A percentile compares a stretch with the other conserved stretches of the same genome.
Conservation (phyloP, 2,329 filamentous ascomycete genomes). For the Penicillium sp. region DNA sequence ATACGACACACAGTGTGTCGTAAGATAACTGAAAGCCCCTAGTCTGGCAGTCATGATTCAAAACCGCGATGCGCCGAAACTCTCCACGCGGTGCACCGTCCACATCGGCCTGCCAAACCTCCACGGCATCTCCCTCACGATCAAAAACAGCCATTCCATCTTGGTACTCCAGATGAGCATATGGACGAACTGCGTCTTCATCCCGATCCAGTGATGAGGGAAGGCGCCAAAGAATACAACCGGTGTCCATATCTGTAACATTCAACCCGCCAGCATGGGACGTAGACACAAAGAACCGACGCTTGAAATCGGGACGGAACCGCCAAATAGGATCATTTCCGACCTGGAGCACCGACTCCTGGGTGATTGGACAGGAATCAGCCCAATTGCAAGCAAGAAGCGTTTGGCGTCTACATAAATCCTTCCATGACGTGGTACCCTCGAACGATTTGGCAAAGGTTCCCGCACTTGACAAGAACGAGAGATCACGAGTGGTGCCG, state of each 20-base stretch:
- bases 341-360: slow-evolving; percentile 44
- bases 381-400: slow-evolving; percentile 44
- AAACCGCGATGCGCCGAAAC: slow-evolving; percentile 42
- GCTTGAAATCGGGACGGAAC: slow-evolving; percentile 49
- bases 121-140: slow-evolving; percentile 45
- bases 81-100: slow-evolving; percentile 38
- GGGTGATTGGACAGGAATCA: slow-evolving; percentile 31
- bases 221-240: slow-evolving; percentile 41
- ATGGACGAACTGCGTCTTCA: slow-evolving; percentile 39
- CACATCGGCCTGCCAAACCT: slow-evolving; percentile 46
- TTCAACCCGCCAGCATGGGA: slow-evolving; percentile 48
- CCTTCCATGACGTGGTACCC: slow-evolving; percentile 43
- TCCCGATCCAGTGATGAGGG: slow-evolving; percentile 28
- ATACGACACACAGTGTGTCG: slow-evolving; percentile 49
- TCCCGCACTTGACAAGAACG: slow-evolving; percentile 25
- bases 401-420: slow-evolving; percentile 45
- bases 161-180: slow-evolving; percentile 51
- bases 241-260: slow-evolving; percentile 50
- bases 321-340: slow-evolving; percentile 47
- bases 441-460: slow-evolving; percentile 39
- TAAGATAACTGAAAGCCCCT: slow-evolving; percentile 49
- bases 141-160: slow-evolving; percentile 50
- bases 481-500: slow-evolving; percentile 30
- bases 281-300: slow-evolving; percentile 48
- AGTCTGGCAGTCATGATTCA: slow-evolving; percentile 46